phyloP scores from a whole-genome alignment of 2,329 filamentous ascomycete genomes.

The Fusarium guadeloupense region DNA sequence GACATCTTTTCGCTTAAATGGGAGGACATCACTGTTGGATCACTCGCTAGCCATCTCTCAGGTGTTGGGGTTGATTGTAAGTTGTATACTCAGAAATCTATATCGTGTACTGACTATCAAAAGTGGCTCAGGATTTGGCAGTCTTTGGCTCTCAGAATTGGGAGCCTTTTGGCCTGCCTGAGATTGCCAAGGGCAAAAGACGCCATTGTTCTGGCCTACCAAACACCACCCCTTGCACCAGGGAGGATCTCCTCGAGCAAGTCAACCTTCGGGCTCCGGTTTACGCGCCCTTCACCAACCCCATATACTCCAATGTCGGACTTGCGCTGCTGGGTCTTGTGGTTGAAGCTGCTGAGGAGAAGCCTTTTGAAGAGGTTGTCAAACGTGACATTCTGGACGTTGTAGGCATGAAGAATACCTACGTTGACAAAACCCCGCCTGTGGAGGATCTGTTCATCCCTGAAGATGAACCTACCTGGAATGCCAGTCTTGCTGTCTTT shows the following conservation, averaged over 20 bases:
- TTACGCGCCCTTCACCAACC: slow-evolving; percentile 55
- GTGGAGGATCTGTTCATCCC: slow-evolving; percentile 50
- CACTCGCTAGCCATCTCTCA: slow-evolving; percentile 56
- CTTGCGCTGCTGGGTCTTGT: slow-evolving; percentile 56
- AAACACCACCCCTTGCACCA: slow-evolving; percentile 44
- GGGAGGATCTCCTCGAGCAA: slow-evolving; percentile 42
- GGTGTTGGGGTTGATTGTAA: slow-evolving; percentile 53
- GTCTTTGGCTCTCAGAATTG: slow-evolving; percentile 41
- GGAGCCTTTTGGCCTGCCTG: slow-evolving; percentile 47
- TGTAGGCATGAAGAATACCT: slow-evolving; percentile 54
- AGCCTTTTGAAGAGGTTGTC: slow-evolving; percentile 51
- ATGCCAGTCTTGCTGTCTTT: slow-evolving; percentile 47
- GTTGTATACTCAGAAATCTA: not conserved
- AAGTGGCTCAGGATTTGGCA: slow-evolving; percentile 48
- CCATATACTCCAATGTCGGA: slow-evolving; percentile 60
- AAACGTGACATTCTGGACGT: slow-evolving; percentile 53
- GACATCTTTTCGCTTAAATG: slow-evolving; percentile 52
- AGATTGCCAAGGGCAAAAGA: slow-evolving; percentile 41
- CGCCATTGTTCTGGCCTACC: slow-evolving; percentile 50
- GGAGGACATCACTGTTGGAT: slow-evolving; percentile 58
- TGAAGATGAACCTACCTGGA: slow-evolving; percentile 47
- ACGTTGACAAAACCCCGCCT: slow-evolving; percentile 46
- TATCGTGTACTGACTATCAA: not conserved
- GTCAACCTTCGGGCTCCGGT: slow-evolving; percentile 48
- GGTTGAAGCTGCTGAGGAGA: slow-evolving; percentile 55